These are phyloP conservation scores for Nicotiana sylvestris DNA, from an alignment of 257 asterid genomes.

Conservation along the genomic window DNA sequence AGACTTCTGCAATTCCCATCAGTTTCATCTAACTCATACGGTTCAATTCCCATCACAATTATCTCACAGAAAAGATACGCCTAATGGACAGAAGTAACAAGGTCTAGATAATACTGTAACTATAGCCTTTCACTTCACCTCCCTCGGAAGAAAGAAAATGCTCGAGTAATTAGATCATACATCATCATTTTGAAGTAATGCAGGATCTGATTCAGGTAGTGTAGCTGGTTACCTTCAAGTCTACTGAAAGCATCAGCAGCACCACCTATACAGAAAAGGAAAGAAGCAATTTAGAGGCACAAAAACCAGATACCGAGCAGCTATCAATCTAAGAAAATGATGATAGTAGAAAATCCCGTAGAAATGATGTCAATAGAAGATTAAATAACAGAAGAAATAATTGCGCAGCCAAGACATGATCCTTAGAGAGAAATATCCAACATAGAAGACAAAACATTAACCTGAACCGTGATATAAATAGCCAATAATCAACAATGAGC, in stretches of 20 bases:
- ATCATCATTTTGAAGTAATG: not conserved
- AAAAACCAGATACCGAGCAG: not conserved
- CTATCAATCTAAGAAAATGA: not conserved
- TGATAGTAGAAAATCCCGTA: not conserved
- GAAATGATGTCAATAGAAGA: not conserved
- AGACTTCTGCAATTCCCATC: slow-evolving; percentile 11
- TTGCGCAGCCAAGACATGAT: not conserved
- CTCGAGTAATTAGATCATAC: not conserved
- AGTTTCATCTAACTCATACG: slow-evolving; percentile 17
- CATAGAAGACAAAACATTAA: slow-evolving; percentile 2
- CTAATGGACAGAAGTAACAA: not conserved
- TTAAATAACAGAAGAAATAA: no score
- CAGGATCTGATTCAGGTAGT: not conserved
- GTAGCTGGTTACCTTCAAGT: slow-evolving; percentile 49
- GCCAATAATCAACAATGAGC: slow-evolving; percentile 71
- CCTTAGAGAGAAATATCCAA: not conserved
- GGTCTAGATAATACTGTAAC: not conserved
- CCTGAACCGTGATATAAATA: slow-evolving; percentile 74
- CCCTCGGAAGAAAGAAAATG: not conserved
- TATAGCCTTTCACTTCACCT: not conserved
- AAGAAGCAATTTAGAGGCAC: not conserved
- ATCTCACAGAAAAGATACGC: not conserved
- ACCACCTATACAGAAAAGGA: not conserved
- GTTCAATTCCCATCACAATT: slow-evolving; percentile 8
- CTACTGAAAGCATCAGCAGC: slow-evolving; percentile 43